Evolutionary conservation across 352 stramenopile genomes (phyloP).

Genomic region (Phytophthora rubi): DNA sequence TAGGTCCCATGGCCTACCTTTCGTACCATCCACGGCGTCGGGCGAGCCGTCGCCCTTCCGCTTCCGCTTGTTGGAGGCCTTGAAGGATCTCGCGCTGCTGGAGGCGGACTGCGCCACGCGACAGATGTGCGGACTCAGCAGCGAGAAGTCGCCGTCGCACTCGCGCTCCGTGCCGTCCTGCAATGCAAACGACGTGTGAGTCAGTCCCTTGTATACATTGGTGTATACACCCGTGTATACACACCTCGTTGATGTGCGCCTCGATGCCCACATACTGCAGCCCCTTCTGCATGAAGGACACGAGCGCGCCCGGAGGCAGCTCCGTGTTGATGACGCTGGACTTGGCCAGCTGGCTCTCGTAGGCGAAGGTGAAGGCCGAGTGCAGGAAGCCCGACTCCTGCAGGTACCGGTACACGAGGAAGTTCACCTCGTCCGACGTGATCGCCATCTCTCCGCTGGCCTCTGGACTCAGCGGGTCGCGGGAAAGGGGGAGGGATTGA

Average conservation of each 20-base stretch:
- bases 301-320: conserved; percentile 96
- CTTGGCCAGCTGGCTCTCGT: conserved; percentile 97
- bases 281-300: conserved; percentile 99
- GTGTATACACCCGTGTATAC: not conserved
- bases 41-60: conserved; percentile 77
- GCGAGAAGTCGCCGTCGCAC: conserved; percentile 90
- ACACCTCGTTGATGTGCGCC: conserved; percentile 88
- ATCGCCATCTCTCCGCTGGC: conserved; percentile 71
- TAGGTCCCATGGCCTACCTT: conserved; percentile 45
- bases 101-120: conserved; percentile 80
- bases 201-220: too few species aligned
- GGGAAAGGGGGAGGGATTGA: too few species aligned
- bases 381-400: conserved; percentile 97
- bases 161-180: conserved; percentile 88
- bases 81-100: conserved; percentile 66
- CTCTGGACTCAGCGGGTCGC: too few species aligned
- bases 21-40: conserved; percentile 64
- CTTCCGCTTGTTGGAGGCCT: conserved; percentile 86
- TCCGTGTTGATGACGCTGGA: conserved; percentile 92
- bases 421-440: conserved; percentile 98
- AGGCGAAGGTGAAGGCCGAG: conserved; percentile 98
- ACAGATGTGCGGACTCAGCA: conserved; percentile 93
- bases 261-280: conserved; percentile 95
- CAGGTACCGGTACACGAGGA: conserved; percentile 98
- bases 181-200: not conserved